Evolutionary conservation across 2,329 filamentous ascomycete species (phyloP), one percentile per base, ranked within the genome.

Genomic region (Curvularia sp.): DNA sequence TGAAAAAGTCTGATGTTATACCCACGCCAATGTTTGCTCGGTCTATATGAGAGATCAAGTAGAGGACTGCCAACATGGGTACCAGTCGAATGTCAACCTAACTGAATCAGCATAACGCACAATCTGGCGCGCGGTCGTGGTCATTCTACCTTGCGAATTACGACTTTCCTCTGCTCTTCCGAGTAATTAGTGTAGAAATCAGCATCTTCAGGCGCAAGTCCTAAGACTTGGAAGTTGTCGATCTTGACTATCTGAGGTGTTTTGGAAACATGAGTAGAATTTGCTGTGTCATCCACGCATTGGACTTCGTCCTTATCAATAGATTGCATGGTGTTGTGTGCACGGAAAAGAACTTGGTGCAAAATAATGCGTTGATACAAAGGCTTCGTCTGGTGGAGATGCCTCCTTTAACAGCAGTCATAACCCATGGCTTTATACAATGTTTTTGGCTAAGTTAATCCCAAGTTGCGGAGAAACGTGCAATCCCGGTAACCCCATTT

Each of bases 1-100:
- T 8, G 20, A 3, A 13, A 9, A 35, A 9, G 13, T 15, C 13
- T 24, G 12, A 10, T 31, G 18, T 7, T 4, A 4, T 35, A 49
- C 63, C 42, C 53, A 67, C 67, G 30, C 86, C 86, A 59, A 89
- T 88, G 73, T 88, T 87, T 72, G 87, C 87, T 35, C 86, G 81
- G 66, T 88, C 86, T 38, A 88, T 81, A 50, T 76, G 74, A n/a
- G 74, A 75, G 49, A 77, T 72, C 5, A 75, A 77, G 46, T 81
- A 82, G 70, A 82, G 79, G 6, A 73, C 63, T 57, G 75, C 78
- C 10, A 80, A 60, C 53, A 76, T 78, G 1, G 80, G 80, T 66
- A 72, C 64, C 2, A 72, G 53, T 20, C 69, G 65, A 3, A 71
- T 49, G 24, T 72, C 69, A 3, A 72, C 61, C 62, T 66, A n/a